These are phyloP conservation scores for Pinus albicaulis DNA, from an alignment of 75 land plant genomes.

Conservation along the genomic window DNA sequence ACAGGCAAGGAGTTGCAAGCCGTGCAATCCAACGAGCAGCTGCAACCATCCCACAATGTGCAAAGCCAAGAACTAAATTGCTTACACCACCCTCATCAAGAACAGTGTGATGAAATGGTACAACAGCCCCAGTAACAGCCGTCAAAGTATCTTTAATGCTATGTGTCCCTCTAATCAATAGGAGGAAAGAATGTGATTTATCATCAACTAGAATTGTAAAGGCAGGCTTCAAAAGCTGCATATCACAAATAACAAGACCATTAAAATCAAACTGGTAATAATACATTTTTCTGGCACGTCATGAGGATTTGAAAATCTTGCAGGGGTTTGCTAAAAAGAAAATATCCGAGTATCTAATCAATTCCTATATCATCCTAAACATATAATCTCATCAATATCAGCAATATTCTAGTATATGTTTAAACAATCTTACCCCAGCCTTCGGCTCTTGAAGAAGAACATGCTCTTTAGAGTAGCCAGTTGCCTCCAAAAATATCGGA, in stretches of 20 bases:
- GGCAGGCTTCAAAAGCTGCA: slow-evolving; percentile 95
- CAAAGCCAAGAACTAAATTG: slow-evolving; percentile 90
- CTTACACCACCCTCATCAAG: slow-evolving; percentile 81
- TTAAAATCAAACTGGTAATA: background rate
- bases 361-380: background rate
- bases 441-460: slow-evolving; percentile 88
- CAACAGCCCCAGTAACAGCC: slow-evolving; percentile 97
- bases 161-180: slow-evolving; percentile 92
- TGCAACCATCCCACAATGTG: slow-evolving; percentile 99
- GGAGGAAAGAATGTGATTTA: slow-evolving; percentile 58
- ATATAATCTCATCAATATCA: background rate
- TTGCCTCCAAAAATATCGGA: slow-evolving; percentile 73
- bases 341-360: background rate
- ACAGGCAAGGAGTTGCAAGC: slow-evolving; percentile 60
- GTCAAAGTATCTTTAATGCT: slow-evolving; percentile 95
- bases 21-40: slow-evolving; percentile 98
- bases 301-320: background rate
- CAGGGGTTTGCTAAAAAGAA: background rate
- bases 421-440: slow-evolving; percentile 73
- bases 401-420: background rate
- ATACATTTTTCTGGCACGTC: background rate
- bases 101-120: slow-evolving; percentile 92
- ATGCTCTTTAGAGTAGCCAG: slow-evolving; percentile 66
- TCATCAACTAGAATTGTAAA: slow-evolving; percentile 78
- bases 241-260: slow-evolving; percentile 6